These are phyloP conservation scores for Agaricales sp. DNA, from an alignment of 1,284 basidiomycete species.

Conservation along the genomic window DNA sequence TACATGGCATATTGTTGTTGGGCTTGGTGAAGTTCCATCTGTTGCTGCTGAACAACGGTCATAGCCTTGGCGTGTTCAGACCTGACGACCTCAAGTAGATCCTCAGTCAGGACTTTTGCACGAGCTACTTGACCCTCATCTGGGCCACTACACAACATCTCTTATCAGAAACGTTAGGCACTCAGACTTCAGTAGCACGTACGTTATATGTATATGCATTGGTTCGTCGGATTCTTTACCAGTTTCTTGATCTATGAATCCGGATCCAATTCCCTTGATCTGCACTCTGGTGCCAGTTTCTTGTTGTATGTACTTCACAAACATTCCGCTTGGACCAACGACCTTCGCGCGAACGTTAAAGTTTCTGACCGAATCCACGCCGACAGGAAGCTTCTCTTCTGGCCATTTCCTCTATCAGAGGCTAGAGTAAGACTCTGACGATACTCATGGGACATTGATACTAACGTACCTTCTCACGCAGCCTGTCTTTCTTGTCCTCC, in stretches of 20 bases:
- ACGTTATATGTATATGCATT: slow-evolving; percentile 94
- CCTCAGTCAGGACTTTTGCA: slow-evolving; percentile 83
- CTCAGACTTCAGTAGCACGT: slow-evolving; percentile 16
- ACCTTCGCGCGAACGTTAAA: slow-evolving; percentile 98
- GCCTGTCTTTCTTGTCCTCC: slow-evolving; percentile 68
- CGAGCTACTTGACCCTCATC: slow-evolving; percentile 81
- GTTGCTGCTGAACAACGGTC: slow-evolving; percentile 49
- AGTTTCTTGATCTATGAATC: slow-evolving; percentile 92
- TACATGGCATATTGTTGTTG: slow-evolving; percentile 58
- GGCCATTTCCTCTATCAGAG: slow-evolving; percentile 79
- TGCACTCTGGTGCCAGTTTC: slow-evolving; percentile 97
- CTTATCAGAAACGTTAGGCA: slow-evolving; percentile 5
- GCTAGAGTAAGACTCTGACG: slow-evolving; percentile 5
- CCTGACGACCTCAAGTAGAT: slow-evolving; percentile 79
- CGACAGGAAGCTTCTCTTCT: slow-evolving; percentile 86
- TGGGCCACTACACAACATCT: slow-evolving; percentile 54
- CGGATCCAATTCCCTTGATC: slow-evolving; percentile 93
- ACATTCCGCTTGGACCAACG: slow-evolving; percentile 93
- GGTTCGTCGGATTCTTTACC: slow-evolving; percentile 86
- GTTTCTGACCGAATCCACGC: slow-evolving; percentile 84
- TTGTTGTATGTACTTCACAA: slow-evolving; percentile 97
- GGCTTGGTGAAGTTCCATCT: slow-evolving; percentile 74
- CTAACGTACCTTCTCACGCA: slow-evolving; percentile 48
- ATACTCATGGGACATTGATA: background rate
- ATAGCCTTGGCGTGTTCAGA: slow-evolving; percentile 80